These are phyloP conservation scores for Exophiala alcalophila DNA, from an alignment of 2,329 filamentous ascomycete genomes.

Conservation along the genomic window DNA sequence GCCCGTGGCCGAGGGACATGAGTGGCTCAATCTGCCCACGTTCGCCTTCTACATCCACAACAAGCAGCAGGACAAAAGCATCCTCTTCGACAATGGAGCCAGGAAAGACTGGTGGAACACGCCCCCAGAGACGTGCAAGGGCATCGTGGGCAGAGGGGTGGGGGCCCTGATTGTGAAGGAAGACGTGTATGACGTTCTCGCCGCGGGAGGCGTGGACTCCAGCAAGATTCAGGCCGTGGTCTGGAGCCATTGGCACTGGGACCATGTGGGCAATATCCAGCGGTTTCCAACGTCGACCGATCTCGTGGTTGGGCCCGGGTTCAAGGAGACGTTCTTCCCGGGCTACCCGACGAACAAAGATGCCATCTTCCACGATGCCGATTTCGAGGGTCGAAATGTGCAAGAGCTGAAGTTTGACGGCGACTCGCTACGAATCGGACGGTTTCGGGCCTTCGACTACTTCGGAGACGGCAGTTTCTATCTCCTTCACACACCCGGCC, in stretches of 20 bases:
- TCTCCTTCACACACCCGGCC: slow-evolving; percentile 46
- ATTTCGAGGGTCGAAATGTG: slow-evolving; percentile 34
- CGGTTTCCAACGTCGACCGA: slow-evolving; percentile 40
- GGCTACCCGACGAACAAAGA: slow-evolving; percentile 45
- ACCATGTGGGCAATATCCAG: slow-evolving; percentile 53
- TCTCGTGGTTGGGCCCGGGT: slow-evolving; percentile 53
- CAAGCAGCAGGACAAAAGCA: slow-evolving; percentile 26
- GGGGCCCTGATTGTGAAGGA: slow-evolving; percentile 22
- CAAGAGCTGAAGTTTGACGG: slow-evolving; percentile 22
- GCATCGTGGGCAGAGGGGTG: slow-evolving; percentile 7
- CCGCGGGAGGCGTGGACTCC: not conserved
- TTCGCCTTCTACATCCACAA: slow-evolving; percentile 48
- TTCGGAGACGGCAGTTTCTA: slow-evolving; percentile 42
- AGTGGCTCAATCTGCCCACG: not conserved
- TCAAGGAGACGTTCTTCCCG: slow-evolving; percentile 46
- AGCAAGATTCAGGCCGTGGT: slow-evolving; percentile 21
- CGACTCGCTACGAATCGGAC: slow-evolving; percentile 31
- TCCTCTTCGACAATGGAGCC: slow-evolving; percentile 38
- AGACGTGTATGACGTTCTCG: slow-evolving; percentile 4
- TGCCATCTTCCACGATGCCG: slow-evolving; percentile 33
- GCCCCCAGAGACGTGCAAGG: not conserved
- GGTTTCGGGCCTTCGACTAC: slow-evolving; percentile 43
- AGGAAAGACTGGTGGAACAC: slow-evolving; percentile 25
- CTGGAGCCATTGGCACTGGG: slow-evolving; percentile 30
- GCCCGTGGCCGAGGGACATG: too few species aligned